phyloP scores from a whole-genome alignment of 768 basidiomycete genomes.

The Hygrophorus russula region DNA sequence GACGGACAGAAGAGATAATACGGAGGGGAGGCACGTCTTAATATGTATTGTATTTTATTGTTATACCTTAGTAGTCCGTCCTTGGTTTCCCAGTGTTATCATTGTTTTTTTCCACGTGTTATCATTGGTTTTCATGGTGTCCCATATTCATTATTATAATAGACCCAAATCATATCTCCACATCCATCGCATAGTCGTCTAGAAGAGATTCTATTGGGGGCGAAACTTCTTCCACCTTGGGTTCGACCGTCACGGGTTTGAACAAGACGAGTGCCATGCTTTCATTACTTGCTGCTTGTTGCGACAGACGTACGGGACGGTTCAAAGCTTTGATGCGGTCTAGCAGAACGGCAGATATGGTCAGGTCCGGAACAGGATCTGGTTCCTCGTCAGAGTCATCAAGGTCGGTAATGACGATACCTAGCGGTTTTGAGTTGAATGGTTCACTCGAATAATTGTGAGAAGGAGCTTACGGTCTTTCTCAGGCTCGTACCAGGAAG shows the following conservation, averaged over 20 bases:
- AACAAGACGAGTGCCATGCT: slow-evolving; percentile 48
- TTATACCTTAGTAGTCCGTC: no score
- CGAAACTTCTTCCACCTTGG: slow-evolving; percentile 4
- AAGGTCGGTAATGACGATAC: slow-evolving; percentile 54
- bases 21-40: slow-evolving; percentile 28
- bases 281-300: slow-evolving; percentile 2
- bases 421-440: slow-evolving; percentile 21
- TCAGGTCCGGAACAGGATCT: slow-evolving; percentile 16
- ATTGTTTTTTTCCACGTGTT: slow-evolving; percentile 10
- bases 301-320: slow-evolving; percentile 16
- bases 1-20: slow-evolving; percentile 36
- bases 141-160: neutral
- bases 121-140: neutral
- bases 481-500: slow-evolving; percentile 61
- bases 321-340: slow-evolving; percentile 23
- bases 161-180: slow-evolving; percentile 22
- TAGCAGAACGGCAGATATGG: slow-evolving; percentile 35
- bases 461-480: slow-evolving; percentile 43
- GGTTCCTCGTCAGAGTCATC: slow-evolving; percentile 35
- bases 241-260: slow-evolving; percentile 23
- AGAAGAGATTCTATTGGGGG: neutral
- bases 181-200: slow-evolving; percentile 43
- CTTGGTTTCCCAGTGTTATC: slow-evolving; percentile 12
- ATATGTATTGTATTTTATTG: slow-evolving; percentile 9
- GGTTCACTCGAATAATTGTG: slow-evolving; percentile 3